Base-by-base conservation (phyloP, 768 basidiomycete genomes). In the Postia placenta region DNA sequence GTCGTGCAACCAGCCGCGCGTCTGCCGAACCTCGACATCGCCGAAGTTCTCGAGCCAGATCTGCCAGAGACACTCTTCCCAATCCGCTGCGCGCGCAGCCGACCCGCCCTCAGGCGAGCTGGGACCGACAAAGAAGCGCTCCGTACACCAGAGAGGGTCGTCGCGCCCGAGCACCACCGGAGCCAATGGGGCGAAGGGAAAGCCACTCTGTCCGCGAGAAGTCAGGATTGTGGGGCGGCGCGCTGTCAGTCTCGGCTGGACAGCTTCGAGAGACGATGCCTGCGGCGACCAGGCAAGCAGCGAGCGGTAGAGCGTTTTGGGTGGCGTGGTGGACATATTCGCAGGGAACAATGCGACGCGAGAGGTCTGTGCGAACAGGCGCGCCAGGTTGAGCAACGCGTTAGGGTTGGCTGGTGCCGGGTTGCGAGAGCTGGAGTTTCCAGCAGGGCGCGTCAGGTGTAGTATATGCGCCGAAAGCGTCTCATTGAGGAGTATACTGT, bases 21-120 rank as follows among this genome's bases (percentile, higher is more conserved):
- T 61, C 43, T 40, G 61, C 39, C 56, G 60, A 19, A 61, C 61
- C 9, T 53, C 58, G 5, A 68, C 61, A 11, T 64, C 64, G 12
- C 81, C 81, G 28, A 71, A 73, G 47, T 69, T 73, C 48, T 80
- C 75, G 23, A 84, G 68, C 69, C 76, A 77, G 49, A 83, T 50
- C 56, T 80, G 78, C 82, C 83, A 85, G 12, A 84, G 62, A 59
- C 83, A 85, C 50, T 81, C 79, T 27, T 73, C 68, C 83, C 83
- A 85, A 50, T 83, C 80, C 3, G 69, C 62, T 1, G 56, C 51
- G 19, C 80, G 78, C 20, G 44, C 15, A 35, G 5, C 30, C 38
- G 38, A 14, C 12, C 15, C 20, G 4, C 20, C 45, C 6, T 19
- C 45, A 4, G 45, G 30, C 20, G 38, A n/a, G 5, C 74, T 71